Evolutionary conservation across 306 rosid species (phyloP), one percentile per base, ranked within the genome.

Genomic region (Cucumis melo): DNA sequence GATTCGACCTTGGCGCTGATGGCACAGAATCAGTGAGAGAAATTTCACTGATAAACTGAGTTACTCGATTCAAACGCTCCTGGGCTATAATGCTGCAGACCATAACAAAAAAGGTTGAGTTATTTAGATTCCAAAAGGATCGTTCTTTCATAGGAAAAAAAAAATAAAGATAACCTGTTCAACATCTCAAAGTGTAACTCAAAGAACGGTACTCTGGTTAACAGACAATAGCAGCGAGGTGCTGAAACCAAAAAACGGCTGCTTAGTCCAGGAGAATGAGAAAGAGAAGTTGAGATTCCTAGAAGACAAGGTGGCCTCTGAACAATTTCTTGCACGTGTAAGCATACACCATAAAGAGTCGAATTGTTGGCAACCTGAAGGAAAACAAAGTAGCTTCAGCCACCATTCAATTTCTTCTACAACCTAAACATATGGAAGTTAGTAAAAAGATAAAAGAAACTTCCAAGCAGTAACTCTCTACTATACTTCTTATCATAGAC

Each of bases 241-340:
- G 93, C 98, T 72, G 98, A 89, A 86, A 91, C 98, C 87, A 94
- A 83, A 89, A 90, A 92, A 21, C 95, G 97, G 82, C 87, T 85
- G 91, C 79, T 81, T 65, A 78, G 42, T 81, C 85, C 85, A 39
- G 91, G 68, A 64, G 91, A 79, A 77, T 64, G 85, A 84, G 91
- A 82, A 84, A 56, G 73, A 68, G 92, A 83, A 19, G 93, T 87
- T 60, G 93, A 79, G 65, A 23, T 55, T 80, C 93, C 91, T 78
- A 90, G 77, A 55, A 91, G 87, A 81, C 89, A 89, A 80, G 97
- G 97, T 74, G 93, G 94, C 86, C 96, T 88, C 85, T 94, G 98
- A 80, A 94, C 98, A 83, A 94, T 91, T 90, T 94, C 98, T 48
- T 86, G 84, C 68, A 94, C 95, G 77, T 94, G 97, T 67, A 94